Percentiles rank a stretch among this genome's conserved stretches.
Evolutionary conservation across 208 protist species (phyloP).

Genomic region (Naegleria lovaniensis): DNA sequence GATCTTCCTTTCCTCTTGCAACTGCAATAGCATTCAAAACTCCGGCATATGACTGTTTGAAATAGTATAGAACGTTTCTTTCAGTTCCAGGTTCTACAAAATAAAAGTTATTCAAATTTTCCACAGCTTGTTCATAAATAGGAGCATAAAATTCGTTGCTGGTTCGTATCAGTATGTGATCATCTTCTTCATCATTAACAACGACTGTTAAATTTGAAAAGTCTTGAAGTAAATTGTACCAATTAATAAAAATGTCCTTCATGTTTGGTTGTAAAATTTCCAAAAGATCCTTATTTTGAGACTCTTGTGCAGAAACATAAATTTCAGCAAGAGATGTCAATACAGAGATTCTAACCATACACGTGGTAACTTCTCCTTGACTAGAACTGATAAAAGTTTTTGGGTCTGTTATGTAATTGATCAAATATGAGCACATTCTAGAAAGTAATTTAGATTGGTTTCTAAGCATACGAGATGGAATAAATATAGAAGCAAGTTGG

Average conservation of each 20-base stretch:
- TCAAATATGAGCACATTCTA: neutral
- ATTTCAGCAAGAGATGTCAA: neutral
- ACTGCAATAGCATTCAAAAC: neutral
- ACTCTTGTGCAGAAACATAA: neutral
- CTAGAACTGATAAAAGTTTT: neutral
- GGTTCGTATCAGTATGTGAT: neutral
- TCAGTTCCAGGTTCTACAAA: neutral
- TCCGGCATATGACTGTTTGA: neutral
- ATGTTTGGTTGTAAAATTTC: conserved; percentile 1
- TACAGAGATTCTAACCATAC: neutral
- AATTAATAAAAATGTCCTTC: neutral
- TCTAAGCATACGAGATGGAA: neutral
- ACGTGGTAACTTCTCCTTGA: neutral
- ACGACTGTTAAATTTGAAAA: neutral
- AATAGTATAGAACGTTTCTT: neutral
- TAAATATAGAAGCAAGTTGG: neutral
- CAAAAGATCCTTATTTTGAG: neutral
- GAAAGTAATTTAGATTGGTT: neutral
- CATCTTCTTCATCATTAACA: neutral
- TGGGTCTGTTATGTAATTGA: neutral
- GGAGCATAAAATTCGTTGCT: neutral
- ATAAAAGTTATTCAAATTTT: neutral
- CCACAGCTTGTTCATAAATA: neutral
- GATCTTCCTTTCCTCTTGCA: neutral
- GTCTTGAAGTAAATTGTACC: neutral